phyloP scores from a whole-genome alignment of 306 rosid species.

The Dryas octopetala region DNA sequence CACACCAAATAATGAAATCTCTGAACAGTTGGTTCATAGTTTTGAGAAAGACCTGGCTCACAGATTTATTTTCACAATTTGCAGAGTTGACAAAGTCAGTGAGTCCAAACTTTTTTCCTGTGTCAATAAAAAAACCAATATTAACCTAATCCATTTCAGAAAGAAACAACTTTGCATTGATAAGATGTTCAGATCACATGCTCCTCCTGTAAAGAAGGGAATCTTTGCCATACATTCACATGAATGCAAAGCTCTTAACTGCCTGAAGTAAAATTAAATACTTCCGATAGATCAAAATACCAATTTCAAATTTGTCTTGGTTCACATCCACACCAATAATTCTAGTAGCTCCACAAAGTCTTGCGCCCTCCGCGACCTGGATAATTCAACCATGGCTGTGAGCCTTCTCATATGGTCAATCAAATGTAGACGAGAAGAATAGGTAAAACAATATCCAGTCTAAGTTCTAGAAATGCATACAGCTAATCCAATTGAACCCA shows the following conservation, averaged over 20 bases:
- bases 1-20: neutral
- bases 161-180: neutral
- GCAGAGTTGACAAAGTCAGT: conserved; percentile 59
- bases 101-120: conserved; percentile 79
- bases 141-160: neutral
- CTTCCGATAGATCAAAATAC: conserved; percentile 33
- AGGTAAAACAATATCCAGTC: neutral
- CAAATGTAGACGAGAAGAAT: neutral
- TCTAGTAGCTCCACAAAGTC: conserved; percentile 75
- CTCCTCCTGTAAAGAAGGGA: neutral
- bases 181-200: neutral
- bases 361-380: conserved; percentile 91
- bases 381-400: conserved; percentile 23
- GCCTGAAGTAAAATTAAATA: neutral
- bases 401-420: neutral
- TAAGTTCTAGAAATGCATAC: conserved; percentile 36
- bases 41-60: conserved; percentile 59
- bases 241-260: neutral
- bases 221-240: neutral
- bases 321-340: conserved; percentile 85
- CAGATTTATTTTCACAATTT: conserved; percentile 51
- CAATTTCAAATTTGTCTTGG: conserved; percentile 60
- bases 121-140: neutral
- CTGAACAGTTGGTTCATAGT: neutral
- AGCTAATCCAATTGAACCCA: conserved; percentile 84